Evolutionary conservation across 1,284 basidiomycete genomes (phyloP).

Genomic region (Ceratorhiza oryzae-sativae): DNA sequence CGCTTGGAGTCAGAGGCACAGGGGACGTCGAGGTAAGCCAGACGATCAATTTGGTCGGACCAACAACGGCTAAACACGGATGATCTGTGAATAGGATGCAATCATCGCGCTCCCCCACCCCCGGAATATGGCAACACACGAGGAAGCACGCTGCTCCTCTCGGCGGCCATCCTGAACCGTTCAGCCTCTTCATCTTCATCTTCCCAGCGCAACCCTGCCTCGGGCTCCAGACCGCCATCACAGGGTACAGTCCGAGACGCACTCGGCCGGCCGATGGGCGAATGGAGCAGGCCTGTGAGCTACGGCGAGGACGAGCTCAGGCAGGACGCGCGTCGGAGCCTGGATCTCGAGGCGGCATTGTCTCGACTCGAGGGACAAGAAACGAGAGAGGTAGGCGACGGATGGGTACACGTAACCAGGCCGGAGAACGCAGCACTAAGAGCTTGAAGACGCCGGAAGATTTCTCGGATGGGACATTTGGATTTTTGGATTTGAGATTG

Average conservation of each 20-base stretch:
- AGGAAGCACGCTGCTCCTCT: conserved; percentile 67
- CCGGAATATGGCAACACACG: conserved; percentile 75
- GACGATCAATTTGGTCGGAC: conserved; percentile 51
- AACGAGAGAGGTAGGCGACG: background rate
- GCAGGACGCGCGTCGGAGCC: conserved; percentile 61
- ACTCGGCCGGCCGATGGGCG: conserved; percentile 63
- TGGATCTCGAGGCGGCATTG: conserved; percentile 63
- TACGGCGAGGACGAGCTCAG: conserved; percentile 65
- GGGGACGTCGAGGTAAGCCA: conserved; percentile 74
- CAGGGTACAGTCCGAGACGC: conserved; percentile 46
- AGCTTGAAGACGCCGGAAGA: background rate
- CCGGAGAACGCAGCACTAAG: conserved; percentile 7
- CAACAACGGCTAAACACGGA: no score
- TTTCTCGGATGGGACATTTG: background rate
- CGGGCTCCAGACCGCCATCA: conserved; percentile 49
- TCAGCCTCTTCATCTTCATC: background rate
- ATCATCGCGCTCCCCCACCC: conserved; percentile 66
- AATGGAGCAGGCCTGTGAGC: conserved; percentile 47
- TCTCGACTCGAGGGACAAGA: conserved; percentile 55
- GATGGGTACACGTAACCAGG: background rate
- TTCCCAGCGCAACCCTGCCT: background rate
- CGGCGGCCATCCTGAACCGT: conserved; percentile 52
- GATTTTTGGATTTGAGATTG: conserved; percentile 2
- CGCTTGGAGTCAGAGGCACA: conserved; percentile 73
- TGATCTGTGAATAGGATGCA: no score